Conservation (phyloP, 164 flowering plant species). For the Piper betle region DNA sequence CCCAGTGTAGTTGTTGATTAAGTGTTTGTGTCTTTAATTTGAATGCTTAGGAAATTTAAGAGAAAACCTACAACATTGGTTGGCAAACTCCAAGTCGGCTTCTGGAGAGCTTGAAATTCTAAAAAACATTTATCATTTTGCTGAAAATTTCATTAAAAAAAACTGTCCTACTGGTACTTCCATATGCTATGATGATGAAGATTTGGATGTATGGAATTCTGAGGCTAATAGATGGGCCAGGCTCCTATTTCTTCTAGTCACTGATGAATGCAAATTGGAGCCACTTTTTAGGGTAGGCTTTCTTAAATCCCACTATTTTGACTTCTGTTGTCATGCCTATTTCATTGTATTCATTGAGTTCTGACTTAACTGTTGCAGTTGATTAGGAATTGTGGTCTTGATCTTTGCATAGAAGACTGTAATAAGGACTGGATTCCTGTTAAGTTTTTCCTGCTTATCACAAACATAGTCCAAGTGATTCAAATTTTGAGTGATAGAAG, state of each 20-base stretch:
- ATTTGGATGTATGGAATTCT: slow-evolving; percentile 50
- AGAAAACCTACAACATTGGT: slow-evolving; percentile 44
- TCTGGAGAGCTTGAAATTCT: slow-evolving; percentile 15
- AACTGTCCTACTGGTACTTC: slow-evolving; percentile 11
- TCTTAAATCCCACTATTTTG: not conserved
- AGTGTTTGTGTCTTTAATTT: no score
- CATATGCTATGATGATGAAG: slow-evolving; percentile 62
- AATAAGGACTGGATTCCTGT: slow-evolving; percentile 23
- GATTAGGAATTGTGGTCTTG: slow-evolving; percentile 31
- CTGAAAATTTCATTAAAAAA: slow-evolving; percentile 26
- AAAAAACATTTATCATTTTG: slow-evolving; percentile 39
- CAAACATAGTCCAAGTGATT: slow-evolving; percentile 61
- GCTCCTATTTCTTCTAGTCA: slow-evolving; percentile 47
- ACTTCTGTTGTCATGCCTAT: not conserved
- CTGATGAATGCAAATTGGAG: slow-evolving; percentile 35
- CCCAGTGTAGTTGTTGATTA: no score
- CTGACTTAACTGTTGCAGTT: slow-evolving; percentile 37
- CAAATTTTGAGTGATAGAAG: slow-evolving; percentile 28
- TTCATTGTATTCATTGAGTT: not conserved
- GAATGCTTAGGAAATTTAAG: slow-evolving; percentile 44
- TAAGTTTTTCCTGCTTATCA: slow-evolving; percentile 53
- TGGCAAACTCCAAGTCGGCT: slow-evolving; percentile 16
- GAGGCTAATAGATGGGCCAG: slow-evolving; percentile 80
- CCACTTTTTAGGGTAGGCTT: slow-evolving; percentile 40
- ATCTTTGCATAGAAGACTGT: slow-evolving; percentile 20